Evolutionary conservation across 768 basidiomycete genomes (phyloP).

Genomic region (Polyporus arcularius): DNA sequence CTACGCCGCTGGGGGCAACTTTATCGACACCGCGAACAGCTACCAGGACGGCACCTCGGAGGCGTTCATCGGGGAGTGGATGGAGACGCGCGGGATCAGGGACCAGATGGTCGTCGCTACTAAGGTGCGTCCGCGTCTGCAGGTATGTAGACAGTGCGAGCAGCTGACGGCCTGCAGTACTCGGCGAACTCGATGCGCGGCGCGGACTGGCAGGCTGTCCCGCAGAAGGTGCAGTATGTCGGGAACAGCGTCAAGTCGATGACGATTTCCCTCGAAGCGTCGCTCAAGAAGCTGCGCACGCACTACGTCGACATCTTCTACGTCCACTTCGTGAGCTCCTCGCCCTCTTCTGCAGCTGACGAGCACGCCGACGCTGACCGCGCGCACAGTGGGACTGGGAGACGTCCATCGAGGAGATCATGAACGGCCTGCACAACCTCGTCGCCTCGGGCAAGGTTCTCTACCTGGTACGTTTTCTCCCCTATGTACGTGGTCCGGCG

Average conservation of each 20-base stretch:
- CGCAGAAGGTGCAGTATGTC: conserved; percentile 28
- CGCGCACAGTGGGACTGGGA: conserved; percentile 54
- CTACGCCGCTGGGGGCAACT: conserved; percentile 48
- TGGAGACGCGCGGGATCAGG: conserved; percentile 41
- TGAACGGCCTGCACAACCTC: conserved; percentile 53
- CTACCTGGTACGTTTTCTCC: conserved; percentile 25
- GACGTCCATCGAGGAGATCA: conserved; percentile 56
- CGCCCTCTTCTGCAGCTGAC: conserved; percentile 39
- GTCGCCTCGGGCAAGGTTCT: conserved; percentile 51
- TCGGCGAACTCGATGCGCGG: conserved; percentile 25
- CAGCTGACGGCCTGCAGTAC: conserved; percentile 17
- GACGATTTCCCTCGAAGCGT: conserved; percentile 33
- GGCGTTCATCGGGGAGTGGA: conserved; percentile 53
- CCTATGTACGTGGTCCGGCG: background rate
- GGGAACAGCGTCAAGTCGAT: conserved; percentile 45
- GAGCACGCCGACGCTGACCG: conserved; percentile 41
- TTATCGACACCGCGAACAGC: conserved; percentile 48
- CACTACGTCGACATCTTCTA: conserved; percentile 49
- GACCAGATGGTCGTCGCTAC: conserved; percentile 53
- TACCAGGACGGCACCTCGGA: conserved; percentile 61
- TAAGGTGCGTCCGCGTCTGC: conserved; percentile 30
- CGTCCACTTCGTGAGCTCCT: conserved; percentile 34
- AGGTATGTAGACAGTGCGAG: no score
- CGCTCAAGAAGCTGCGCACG: conserved; percentile 44
- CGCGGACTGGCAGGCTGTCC: conserved; percentile 7